phyloP scores from a whole-genome alignment of 768 basidiomycete genomes.

The Termitomyces sp. region DNA sequence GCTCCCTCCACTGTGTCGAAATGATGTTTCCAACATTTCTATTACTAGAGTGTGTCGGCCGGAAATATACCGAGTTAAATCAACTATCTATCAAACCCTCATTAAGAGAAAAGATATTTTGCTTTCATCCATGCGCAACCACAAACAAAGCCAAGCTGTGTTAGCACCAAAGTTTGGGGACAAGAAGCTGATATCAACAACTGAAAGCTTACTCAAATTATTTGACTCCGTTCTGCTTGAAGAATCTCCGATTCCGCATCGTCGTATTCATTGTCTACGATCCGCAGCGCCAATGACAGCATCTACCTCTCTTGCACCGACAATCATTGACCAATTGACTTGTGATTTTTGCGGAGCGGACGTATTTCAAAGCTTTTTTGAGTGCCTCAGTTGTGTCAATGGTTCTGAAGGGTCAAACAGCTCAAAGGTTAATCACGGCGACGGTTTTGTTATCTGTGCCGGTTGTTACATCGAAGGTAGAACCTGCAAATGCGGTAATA shows the following conservation, averaged over 20 bases:
- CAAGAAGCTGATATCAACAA: slow-evolving; percentile 12
- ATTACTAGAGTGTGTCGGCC: slow-evolving; percentile 64
- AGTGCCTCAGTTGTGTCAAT: slow-evolving; percentile 47
- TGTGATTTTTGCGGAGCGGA: slow-evolving; percentile 84
- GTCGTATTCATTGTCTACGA: slow-evolving; percentile 16
- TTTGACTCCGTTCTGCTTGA: slow-evolving; percentile 48
- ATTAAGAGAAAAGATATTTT: slow-evolving; percentile 18
- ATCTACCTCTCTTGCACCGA: background rate
- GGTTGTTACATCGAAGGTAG: slow-evolving; percentile 77
- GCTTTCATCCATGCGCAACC: background rate
- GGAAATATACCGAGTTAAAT: slow-evolving; percentile 74
- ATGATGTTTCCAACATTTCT: background rate
- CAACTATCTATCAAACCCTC: slow-evolving; percentile 54
- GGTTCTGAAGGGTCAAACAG: background rate
- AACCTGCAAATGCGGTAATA: slow-evolving; percentile 54
- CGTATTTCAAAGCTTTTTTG: slow-evolving; percentile 78
- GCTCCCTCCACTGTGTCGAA: slow-evolving; percentile 13
- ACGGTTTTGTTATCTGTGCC: slow-evolving; percentile 55
- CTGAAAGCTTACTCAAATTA: slow-evolving; percentile 34
- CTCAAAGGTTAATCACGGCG: slow-evolving; percentile 21
- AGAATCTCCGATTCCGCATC: slow-evolving; percentile 30
- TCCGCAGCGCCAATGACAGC: background rate
- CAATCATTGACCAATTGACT: slow-evolving; percentile 25
- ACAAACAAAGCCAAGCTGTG: background rate
- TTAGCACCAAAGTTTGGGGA: background rate